Evolutionary conservation across 2,329 filamentous ascomycete species (phyloP), one percentile per base, ranked within the genome.

Genomic region (Colletotrichum eremochloae): DNA sequence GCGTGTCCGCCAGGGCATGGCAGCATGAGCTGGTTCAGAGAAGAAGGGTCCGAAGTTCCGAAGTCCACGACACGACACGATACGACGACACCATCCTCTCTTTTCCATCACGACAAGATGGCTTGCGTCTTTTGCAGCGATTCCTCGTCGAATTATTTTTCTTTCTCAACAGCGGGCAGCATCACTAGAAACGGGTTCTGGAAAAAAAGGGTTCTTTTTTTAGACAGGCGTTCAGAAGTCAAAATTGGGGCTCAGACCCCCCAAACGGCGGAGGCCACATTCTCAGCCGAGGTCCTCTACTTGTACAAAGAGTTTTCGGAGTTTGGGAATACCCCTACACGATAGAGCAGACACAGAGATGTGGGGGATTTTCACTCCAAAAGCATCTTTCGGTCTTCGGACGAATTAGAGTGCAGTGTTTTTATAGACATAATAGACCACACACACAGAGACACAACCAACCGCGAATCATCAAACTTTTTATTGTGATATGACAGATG

Each of bases 241-340:
- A 57, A 40, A 61, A 50, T 24, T 20, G 31, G 33, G 56, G 42
- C 38, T 68, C 7, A 53, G 44, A 48, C 14, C 29, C 15, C 14
- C 29, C n/a, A 18, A n/a, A 1, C 33, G 20, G 5, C 24, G 46
- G 18, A 48, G 61, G 15, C 4, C n/a, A 18, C n/a, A 42, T 7
- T n/a, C 15, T 48, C 33, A 40, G 38, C 11, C 38, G 24, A 50
- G 36, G 40, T 29, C 44, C 44, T 48, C 29, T 24, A 42, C 33
- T 7, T 69, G 70, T 65, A 65, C 55, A 70, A 72, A 72, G 53
- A 36, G 46, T 60, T 52, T 50, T 70, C 53, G 61, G 52, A 67
- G 68, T 68, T 46, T 33, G 60, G 66, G 67, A 60, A 72, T 70
- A 72, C 55, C 70, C 70, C 61, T 50, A 69, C 60, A 64, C 48